Percentiles rank a stretch among this genome's conserved stretches.
Evolutionary conservation across 306 rosid species (phyloP).

Genomic region (Citrullus colocynthis): DNA sequence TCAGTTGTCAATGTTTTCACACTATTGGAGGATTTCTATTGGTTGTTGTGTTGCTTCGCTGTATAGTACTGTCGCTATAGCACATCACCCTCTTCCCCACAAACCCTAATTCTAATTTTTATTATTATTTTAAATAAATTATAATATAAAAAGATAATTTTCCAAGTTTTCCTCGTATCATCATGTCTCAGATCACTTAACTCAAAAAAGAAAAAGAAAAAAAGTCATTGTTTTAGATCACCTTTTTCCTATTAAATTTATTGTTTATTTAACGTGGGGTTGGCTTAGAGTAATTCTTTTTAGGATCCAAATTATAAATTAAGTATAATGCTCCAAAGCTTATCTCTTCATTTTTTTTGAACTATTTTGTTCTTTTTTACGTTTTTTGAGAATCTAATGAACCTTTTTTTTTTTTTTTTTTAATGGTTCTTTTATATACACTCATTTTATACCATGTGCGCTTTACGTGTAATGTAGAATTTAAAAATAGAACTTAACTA

Average conservation of each 20-base stretch:
- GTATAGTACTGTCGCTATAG: slow-evolving; percentile 27
- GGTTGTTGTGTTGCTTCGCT: slow-evolving; percentile 41
- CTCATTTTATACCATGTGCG: too few species aligned
- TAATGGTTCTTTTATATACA: neutral
- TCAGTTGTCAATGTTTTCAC: slow-evolving; percentile 4
- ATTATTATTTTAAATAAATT: neutral
- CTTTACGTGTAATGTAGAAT: too few species aligned
- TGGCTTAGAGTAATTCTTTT: neutral
- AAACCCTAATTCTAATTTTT: slow-evolving; percentile 36
- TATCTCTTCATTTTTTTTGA: neutral
- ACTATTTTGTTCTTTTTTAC: neutral
- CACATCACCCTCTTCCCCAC: slow-evolving; percentile 25
- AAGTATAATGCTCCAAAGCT: neutral
- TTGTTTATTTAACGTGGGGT: neutral
- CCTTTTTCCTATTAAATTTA: neutral
- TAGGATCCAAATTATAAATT: neutral
- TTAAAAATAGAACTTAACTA: too few species aligned
- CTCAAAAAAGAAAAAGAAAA: too few species aligned
- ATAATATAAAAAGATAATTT: neutral
- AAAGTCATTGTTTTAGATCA: too few species aligned
- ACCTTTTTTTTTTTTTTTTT: neutral
- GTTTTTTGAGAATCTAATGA: neutral
- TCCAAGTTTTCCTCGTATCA: slow-evolving; percentile 7
- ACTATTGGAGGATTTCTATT: slow-evolving; percentile 22
- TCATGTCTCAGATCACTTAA: neutral